phyloP scores from a whole-genome alignment of 805 yeast species.

The Schwanniomyces yamadae region DNA sequence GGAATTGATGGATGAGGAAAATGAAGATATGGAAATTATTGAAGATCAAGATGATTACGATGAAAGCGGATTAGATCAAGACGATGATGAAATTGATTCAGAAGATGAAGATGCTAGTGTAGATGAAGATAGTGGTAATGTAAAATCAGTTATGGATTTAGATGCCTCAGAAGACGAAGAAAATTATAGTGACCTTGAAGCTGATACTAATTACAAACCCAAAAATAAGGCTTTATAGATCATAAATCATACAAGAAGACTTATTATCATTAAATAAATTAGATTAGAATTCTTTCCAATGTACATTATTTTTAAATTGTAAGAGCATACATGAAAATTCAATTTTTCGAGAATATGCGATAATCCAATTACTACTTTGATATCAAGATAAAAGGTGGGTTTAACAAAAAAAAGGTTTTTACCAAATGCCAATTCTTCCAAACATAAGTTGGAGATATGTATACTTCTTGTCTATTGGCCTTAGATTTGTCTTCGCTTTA shows the following conservation, averaged over 20 bases:
- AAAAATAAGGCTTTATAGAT: too few relatives aligned
- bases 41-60: conserved; percentile 14
- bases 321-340: too few relatives aligned
- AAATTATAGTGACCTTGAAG: conserved; percentile 23
- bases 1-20: conserved; percentile 20
- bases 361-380: too few relatives aligned
- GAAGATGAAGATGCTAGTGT: conserved; percentile 8
- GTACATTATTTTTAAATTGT: neutral
- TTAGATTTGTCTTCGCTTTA: conserved; percentile 57
- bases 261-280: too few relatives aligned
- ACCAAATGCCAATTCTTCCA: conserved; percentile 2
- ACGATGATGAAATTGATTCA: conserved; percentile 4
- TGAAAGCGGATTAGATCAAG: conserved; percentile 12
- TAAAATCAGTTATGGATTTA: conserved; percentile 10
- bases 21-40: conserved; percentile 16
- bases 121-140: conserved; percentile 7
- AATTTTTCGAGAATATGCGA: too few relatives aligned
- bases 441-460: conserved; percentile 46
- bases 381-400: too few relatives aligned
- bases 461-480: conserved; percentile 43
- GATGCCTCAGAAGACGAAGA: conserved; percentile 16
- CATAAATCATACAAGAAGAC: too few relatives aligned
- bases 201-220: too few relatives aligned
- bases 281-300: conserved; percentile 1
- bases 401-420: too few relatives aligned